Evolutionary conservation across 306 rosid genomes (phyloP).

Genomic region (Quercus robur): DNA sequence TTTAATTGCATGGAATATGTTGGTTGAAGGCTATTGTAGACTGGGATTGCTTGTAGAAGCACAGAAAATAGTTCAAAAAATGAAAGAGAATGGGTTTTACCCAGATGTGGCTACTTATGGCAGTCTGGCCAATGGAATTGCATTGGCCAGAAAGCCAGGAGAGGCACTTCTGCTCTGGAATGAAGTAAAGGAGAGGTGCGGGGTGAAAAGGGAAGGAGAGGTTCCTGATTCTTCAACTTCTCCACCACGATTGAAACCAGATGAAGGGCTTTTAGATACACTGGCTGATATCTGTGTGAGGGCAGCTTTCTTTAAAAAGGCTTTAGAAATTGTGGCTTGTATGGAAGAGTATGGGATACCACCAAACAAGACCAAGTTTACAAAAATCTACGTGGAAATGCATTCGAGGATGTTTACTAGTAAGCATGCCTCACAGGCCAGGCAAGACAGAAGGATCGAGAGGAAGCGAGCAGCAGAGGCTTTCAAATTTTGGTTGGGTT

Average conservation of each 20-base stretch:
- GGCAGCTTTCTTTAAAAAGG: conserved; percentile 91
- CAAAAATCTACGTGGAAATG: conserved; percentile 96
- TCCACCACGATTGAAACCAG: conserved; percentile 71
- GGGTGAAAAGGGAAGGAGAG: conserved; percentile 26
- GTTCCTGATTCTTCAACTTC: conserved; percentile 34
- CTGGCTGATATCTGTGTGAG: conserved; percentile 93
- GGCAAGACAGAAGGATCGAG: conserved; percentile 83
- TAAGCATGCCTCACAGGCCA: conserved; percentile 92
- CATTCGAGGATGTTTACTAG: conserved; percentile 97
- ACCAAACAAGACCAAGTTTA: conserved; percentile 89
- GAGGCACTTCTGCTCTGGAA: conserved; percentile 94
- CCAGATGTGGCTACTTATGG: conserved; percentile 90
- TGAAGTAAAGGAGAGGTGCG: conserved; percentile 90
- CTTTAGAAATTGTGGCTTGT: conserved; percentile 94
- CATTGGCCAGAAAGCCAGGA: conserved; percentile 88
- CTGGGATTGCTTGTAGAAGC: conserved; percentile 80
- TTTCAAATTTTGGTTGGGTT: conserved; percentile 94
- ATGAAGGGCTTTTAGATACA: conserved; percentile 86
- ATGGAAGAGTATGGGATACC: conserved; percentile 96
- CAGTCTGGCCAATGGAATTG: conserved; percentile 74
- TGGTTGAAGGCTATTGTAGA: conserved; percentile 91
- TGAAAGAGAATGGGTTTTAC: conserved; percentile 73
- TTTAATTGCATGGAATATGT: conserved; percentile 86
- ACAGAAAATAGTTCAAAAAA: conserved; percentile 65
- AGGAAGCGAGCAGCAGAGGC: conserved; percentile 99